Percentiles rank a stretch among this genome's conserved stretches.
These are phyloP conservation scores for Syzygium jambos DNA, from an alignment of 345 rosid species.

Conservation along the genomic window DNA sequence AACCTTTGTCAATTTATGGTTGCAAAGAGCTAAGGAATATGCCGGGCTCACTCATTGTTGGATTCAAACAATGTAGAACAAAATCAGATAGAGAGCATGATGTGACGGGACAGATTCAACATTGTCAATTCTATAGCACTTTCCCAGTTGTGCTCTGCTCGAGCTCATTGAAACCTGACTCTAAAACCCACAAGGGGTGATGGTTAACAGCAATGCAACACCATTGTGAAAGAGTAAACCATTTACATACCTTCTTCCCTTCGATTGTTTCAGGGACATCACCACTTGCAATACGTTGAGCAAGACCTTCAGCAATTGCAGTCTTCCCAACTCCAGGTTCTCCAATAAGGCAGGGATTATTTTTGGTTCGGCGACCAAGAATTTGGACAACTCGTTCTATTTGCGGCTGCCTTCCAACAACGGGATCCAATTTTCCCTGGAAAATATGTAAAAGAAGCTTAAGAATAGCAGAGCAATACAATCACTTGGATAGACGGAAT, in stretches of 20 bases:
- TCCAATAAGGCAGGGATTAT: constrained; percentile 97
- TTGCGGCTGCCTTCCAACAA: constrained; percentile 96
- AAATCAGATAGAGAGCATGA: neutral
- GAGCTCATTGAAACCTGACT: neutral
- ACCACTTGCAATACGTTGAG: constrained; percentile 83
- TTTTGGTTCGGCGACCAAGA: constrained; percentile 92
- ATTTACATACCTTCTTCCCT: constrained; percentile 68
- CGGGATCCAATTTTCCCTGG: constrained; percentile 97
- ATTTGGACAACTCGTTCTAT: constrained; percentile 96
- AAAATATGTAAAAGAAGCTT: neutral
- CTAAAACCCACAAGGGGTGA: too few relatives aligned
- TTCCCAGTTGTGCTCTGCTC: neutral
- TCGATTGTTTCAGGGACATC: constrained; percentile 99
- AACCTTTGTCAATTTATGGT: neutral
- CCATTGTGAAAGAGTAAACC: neutral
- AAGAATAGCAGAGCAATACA: neutral
- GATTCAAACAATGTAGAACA: neutral
- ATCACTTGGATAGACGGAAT: neutral
- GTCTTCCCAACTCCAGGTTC: constrained; percentile 99
- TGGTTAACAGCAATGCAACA: neutral
- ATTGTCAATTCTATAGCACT: neutral
- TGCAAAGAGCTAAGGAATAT: neutral
- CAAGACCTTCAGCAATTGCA: constrained; percentile 99
- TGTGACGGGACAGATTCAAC: neutral
- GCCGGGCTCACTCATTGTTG: neutral